Evolutionary conservation across 345 rosid genomes (phyloP).

Genomic region (Stellera chamaejasme): DNA sequence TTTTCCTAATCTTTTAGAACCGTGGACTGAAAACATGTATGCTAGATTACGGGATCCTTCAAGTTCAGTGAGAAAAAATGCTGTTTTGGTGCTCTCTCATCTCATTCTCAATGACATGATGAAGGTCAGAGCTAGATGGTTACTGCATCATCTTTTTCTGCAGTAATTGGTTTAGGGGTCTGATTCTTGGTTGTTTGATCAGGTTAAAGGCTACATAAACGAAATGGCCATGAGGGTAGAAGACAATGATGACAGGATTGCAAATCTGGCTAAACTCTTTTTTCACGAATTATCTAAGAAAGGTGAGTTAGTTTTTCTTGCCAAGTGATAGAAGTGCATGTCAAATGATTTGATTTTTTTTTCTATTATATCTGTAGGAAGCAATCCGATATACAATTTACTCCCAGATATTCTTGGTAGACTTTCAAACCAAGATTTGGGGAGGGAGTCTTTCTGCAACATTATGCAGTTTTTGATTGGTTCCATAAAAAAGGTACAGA

Average conservation of each 20-base stretch:
- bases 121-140: slow-evolving; percentile 50
- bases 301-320: slow-evolving; percentile 34
- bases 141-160: slow-evolving; percentile 12
- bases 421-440: slow-evolving; percentile 61
- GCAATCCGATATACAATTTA: slow-evolving; percentile 91
- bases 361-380: slow-evolving; percentile 47
- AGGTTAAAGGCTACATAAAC: slow-evolving; percentile 94
- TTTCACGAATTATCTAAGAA: slow-evolving; percentile 92
- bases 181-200: slow-evolving; percentile 26
- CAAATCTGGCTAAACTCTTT: slow-evolving; percentile 87
- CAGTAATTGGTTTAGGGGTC: slow-evolving; percentile 9
- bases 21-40: slow-evolving; percentile 98
- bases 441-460: slow-evolving; percentile 76
- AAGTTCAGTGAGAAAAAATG: slow-evolving; percentile 86
- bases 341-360: slow-evolving; percentile 4
- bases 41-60: slow-evolving; percentile 70
- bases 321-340: slow-evolving; percentile 1
- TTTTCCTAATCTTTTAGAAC: slow-evolving; percentile 89
- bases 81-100: slow-evolving; percentile 95
- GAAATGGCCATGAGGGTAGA: slow-evolving; percentile 90
- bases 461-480: slow-evolving; percentile 95
- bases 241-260: slow-evolving; percentile 82
- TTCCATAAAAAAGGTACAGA: slow-evolving; percentile 82
- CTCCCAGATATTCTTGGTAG: slow-evolving; percentile 93
- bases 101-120: slow-evolving; percentile 99